Conservation (phyloP, 441 rosid species). For the Theobroma grandiflorum region DNA sequence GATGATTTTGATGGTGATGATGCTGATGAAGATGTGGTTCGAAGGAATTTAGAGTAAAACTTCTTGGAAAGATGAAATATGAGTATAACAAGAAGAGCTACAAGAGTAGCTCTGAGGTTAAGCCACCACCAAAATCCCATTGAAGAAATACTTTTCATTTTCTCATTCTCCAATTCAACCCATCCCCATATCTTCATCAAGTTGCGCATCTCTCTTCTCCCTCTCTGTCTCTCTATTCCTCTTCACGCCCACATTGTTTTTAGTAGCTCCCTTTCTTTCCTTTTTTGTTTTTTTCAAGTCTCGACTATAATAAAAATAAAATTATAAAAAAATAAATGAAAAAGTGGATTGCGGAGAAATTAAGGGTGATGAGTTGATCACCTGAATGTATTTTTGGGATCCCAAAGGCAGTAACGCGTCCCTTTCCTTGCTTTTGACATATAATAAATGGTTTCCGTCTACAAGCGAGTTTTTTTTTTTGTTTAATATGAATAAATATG, state of each 20-base stretch:
- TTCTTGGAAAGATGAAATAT: slow-evolving; percentile 42
- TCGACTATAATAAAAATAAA: not conserved
- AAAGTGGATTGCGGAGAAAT: not conserved
- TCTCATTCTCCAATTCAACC: not conserved
- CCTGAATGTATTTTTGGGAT: no score
- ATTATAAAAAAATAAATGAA: not conserved
- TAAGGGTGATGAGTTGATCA: not conserved
- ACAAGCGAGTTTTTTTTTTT: no score
- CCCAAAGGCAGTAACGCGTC: no score
- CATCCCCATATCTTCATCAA: not conserved
- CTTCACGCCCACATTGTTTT: not conserved
- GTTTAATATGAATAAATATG: no score
- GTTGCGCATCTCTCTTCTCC: not conserved
- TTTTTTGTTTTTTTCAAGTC: not conserved
- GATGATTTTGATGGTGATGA: not conserved
- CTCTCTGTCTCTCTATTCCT: not conserved
- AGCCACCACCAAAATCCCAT: slow-evolving; percentile 35
- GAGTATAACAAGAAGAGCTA: slow-evolving; percentile 47
- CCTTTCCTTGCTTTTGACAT: no score
- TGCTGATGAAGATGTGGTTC: slow-evolving; percentile 23
- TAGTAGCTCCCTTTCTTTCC: no score
- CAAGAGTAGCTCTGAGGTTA: slow-evolving; percentile 42
- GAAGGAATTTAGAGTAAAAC: slow-evolving; percentile 12
- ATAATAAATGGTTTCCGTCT: no score
- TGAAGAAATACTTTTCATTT: not conserved